A percentile compares a stretch with the other conserved stretches of the same genome.
Evolutionary conservation across 768 basidiomycete genomes (phyloP).

Genomic region (Termitomyces sp.): DNA sequence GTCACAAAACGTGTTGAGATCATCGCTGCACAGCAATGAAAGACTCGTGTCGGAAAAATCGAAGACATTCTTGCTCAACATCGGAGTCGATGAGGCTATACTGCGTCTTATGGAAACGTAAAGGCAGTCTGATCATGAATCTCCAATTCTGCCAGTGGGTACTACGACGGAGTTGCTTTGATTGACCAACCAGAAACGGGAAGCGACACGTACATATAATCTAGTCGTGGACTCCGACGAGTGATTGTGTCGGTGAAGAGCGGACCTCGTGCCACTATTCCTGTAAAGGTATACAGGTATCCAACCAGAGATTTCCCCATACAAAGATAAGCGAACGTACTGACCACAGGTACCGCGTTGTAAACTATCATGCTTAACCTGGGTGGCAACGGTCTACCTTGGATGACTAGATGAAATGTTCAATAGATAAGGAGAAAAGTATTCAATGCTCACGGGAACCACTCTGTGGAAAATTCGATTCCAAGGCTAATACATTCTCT

Average conservation of each 20-base stretch:
- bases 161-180: not conserved
- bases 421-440: not conserved
- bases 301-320: not conserved
- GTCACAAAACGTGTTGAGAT: constrained; percentile 22
- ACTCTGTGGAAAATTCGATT: no score
- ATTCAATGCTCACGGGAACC: not conserved
- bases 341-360: not conserved
- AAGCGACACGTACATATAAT: not conserved
- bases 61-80: constrained; percentile 18
- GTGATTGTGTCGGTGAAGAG: no score
- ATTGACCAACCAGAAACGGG: no score
- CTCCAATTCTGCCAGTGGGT: not conserved
- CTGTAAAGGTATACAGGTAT: not conserved
- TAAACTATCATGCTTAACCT: not conserved
- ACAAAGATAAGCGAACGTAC: not conserved
- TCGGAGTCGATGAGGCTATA: constrained; percentile 22
- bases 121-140: not conserved
- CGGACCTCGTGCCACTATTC: not conserved
- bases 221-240: no score
- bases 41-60: constrained; percentile 17
- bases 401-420: no score
- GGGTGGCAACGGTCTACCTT: not conserved
- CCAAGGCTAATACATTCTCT: no score
- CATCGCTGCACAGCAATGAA: constrained; percentile 17
- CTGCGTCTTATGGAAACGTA: constrained; percentile 18